Base-by-base conservation (phyloP, 768 basidiomycete genomes). In the Mycena metata region DNA sequence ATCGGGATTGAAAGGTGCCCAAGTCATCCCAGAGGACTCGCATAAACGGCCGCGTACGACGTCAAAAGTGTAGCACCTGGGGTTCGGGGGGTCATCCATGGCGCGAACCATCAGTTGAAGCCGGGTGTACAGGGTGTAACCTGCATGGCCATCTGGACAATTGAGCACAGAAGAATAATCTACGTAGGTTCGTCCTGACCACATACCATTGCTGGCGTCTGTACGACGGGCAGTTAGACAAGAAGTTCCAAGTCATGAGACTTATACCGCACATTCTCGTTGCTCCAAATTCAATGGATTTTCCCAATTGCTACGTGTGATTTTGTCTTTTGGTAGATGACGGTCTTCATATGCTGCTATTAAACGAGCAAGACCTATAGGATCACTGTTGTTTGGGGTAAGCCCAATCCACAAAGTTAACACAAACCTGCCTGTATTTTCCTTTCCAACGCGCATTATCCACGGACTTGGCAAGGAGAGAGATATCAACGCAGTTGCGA, bases 401-500 rank as follows among this genome's bases (percentile, higher is more conserved):
- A 61, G 60, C 9, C 30, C 33, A 17, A 45, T 26, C 10, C 36
- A 17, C 2, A 39, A 46, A 47, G 23, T 8, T 4, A 30, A 30
- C 19, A 11, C 12, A 24, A 19, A 65, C 45, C 12, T 30, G 56
- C 54, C 43, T 57, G 72, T 92, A 94, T 65, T 81, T 86, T 45
- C 92, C 93, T 78, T 91, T 90, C 92, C 93, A 94, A 35, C 83
- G 84, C 8, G 79, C 79, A 69, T 91, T 90, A 74, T 94, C 93
- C 49, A 88, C 91, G 0, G 88, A 87, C 36, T 88, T 85, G 17
- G 92, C 92, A 23, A 95, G 82, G 7, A 91, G 81, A 47, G 89
- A 84, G 10, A 95, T 82, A 73, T 95, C 93, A 19, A 93, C 89
- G 81, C 91, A 79, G 81, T 86, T 79, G 74, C 81, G 67, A 73